Percentiles rank a stretch among this genome's conserved stretches.
Evolutionary conservation across 768 basidiomycete species (phyloP).

Genomic region (Xerocomellus chrysenteron): DNA sequence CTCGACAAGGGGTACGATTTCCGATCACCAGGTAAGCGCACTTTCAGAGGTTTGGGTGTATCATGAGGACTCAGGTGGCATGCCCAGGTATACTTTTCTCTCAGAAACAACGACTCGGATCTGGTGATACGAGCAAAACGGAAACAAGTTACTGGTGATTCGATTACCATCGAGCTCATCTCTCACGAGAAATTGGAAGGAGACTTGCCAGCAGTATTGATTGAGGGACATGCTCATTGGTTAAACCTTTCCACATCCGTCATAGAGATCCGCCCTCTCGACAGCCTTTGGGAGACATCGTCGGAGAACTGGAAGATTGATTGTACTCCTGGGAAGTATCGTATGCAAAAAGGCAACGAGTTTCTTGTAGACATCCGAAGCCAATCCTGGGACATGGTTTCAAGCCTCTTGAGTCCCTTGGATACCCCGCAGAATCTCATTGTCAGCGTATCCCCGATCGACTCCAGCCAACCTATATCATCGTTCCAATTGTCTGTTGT

Average conservation of each 20-base stretch:
- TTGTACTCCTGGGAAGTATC: conserved; percentile 8
- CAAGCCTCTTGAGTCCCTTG: too few species aligned
- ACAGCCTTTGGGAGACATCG: too few species aligned
- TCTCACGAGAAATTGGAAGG: conserved; percentile 18
- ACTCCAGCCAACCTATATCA: too few species aligned
- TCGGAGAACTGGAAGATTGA: too few species aligned
- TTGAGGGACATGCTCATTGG: conserved; percentile 32
- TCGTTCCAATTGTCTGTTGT: too few species aligned
- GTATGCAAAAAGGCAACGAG: conserved; percentile 3
- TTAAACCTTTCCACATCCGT: conserved; percentile 12
- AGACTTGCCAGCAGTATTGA: conserved; percentile 27
- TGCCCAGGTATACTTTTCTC: conserved; percentile 24
- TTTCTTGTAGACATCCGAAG: conserved; percentile 11
- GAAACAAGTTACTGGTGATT: background rate
- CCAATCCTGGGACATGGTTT: too few species aligned
- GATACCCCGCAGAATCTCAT: too few species aligned
- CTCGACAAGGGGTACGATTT: conserved; percentile 17
- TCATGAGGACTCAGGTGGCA: background rate
- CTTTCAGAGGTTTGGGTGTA: background rate
- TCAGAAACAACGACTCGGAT: conserved; percentile 1
- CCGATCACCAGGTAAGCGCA: conserved; percentile 17
- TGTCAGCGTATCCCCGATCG: too few species aligned
- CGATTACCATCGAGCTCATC: conserved; percentile 22
- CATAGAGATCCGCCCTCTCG: too few species aligned
- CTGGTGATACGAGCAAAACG: conserved; percentile 21